phyloP scores from a whole-genome alignment of 352 stramenopile species.

The Halophytophthora batemanensis region DNA sequence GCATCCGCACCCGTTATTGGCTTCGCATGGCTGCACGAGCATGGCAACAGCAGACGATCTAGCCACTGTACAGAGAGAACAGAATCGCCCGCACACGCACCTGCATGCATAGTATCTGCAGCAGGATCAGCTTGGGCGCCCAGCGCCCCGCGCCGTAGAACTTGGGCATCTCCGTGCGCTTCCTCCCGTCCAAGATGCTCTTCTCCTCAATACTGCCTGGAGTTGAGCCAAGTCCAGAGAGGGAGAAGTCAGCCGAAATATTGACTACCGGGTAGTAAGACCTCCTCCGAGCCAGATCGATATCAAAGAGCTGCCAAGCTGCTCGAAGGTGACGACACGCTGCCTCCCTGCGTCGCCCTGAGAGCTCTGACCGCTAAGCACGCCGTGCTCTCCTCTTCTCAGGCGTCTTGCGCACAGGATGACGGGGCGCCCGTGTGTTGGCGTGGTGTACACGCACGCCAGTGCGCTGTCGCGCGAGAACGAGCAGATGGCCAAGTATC shows the following conservation, averaged over 20 bases:
- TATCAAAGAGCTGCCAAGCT: no score
- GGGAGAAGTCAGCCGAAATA: not conserved
- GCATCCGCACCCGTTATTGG: not conserved
- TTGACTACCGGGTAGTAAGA: not conserved
- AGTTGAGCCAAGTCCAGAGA: no score
- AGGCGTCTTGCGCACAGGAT: not conserved
- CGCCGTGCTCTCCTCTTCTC: no score
- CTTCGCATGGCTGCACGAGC: not conserved
- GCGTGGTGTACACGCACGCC: constrained; percentile 49
- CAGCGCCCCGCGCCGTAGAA: constrained; percentile 80
- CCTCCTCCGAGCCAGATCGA: no score
- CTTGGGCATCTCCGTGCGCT: constrained; percentile 52
- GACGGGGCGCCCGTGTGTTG: constrained; percentile 36
- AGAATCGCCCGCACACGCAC: constrained; percentile 20
- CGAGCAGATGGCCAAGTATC: constrained; percentile 56
- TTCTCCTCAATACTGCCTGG: no score
- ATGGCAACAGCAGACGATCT: not conserved
- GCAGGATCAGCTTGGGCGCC: constrained; percentile 85
- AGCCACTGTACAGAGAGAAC: not conserved
- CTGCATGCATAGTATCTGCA: constrained; percentile 88
- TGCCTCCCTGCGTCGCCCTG: no score
- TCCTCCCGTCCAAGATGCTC: no score
- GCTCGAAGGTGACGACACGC: no score
- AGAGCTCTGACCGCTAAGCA: no score
- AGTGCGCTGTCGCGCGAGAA: constrained; percentile 53